These are phyloP conservation scores for Erodium texanum DNA, from an alignment of 441 rosid species.

Conservation along the genomic window DNA sequence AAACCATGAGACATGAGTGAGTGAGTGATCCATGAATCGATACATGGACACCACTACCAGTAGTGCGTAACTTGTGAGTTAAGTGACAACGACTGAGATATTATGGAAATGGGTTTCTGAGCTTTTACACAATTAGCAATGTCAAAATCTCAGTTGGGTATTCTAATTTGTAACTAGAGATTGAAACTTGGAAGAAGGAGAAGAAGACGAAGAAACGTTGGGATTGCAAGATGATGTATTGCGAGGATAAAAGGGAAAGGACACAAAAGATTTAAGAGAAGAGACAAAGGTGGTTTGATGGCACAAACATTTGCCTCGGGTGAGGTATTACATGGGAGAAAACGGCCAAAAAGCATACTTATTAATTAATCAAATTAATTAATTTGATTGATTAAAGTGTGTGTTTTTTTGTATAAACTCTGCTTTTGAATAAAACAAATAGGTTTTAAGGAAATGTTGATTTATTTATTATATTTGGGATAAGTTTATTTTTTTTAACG, in stretches of 20 bases:
- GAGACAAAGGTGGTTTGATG: not conserved
- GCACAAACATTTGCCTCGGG: not conserved
- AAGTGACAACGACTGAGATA: not conserved
- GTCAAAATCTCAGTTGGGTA: not conserved
- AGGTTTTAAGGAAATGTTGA: too few species aligned
- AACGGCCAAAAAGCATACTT: too few species aligned
- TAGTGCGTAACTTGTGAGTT: not conserved
- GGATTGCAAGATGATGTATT: not conserved
- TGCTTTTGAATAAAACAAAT: too few species aligned
- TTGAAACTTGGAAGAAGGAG: not conserved
- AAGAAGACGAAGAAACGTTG: not conserved
- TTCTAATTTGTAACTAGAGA: not conserved
- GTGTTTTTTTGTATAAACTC: too few species aligned
- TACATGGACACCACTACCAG: not conserved
- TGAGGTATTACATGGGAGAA: too few species aligned
- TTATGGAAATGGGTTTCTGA: not conserved
- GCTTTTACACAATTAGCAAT: not conserved
- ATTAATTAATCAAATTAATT: too few species aligned
- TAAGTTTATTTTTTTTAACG: too few species aligned
- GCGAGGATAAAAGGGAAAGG: not conserved
- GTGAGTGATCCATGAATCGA: not conserved
- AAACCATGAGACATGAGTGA: not conserved
- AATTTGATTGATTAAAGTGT: too few species aligned
- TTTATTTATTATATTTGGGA: too few species aligned
- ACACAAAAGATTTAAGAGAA: not conserved